Conservation (phyloP, 805 yeast genomes). For the Maudiozyma turicensis region DNA sequence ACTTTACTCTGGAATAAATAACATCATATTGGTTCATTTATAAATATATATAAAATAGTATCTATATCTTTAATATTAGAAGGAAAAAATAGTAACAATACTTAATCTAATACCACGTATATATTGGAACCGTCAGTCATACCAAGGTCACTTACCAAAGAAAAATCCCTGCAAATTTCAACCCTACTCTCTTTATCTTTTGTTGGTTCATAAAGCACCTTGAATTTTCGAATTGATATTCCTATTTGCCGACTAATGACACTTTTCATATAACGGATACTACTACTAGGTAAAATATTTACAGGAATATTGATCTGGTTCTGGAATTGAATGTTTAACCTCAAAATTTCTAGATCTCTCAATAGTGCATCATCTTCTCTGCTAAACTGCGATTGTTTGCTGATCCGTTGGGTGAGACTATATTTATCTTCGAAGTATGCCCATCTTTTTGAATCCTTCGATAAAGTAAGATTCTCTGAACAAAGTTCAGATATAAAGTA, state of each 20-base stretch:
- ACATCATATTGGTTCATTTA: neutral
- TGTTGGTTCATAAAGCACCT: constrained; percentile 7
- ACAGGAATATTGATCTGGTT: neutral
- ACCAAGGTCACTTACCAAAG: neutral
- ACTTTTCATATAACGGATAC: constrained; percentile 20
- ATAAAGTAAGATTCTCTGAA: constrained; percentile 20
- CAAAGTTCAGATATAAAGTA: constrained; percentile 48
- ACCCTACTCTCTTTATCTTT: neutral
- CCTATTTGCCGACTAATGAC: constrained; percentile 7
- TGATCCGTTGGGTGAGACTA: constrained; percentile 7
- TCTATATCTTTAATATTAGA: neutral
- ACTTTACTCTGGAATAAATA: constrained; percentile 38
- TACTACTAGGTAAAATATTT: constrained; percentile 9
- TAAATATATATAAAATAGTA: neutral
- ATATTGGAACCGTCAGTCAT: neutral
- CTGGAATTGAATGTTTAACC: constrained; percentile 5
- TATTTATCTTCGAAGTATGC: constrained; percentile 31
- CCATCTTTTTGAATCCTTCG: constrained; percentile 32
- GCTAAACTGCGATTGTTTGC: neutral
- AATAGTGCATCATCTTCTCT: neutral
- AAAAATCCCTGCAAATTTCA: constrained; percentile 1
- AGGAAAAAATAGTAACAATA: neutral
- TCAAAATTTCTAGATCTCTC: constrained; percentile 6
- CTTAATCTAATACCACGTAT: neutral
- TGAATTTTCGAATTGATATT: constrained; percentile 4